Evolutionary conservation across 176 grass and related monocot species (phyloP), one percentile per base, ranked within the genome.

Genomic region (Avena atlantica): DNA sequence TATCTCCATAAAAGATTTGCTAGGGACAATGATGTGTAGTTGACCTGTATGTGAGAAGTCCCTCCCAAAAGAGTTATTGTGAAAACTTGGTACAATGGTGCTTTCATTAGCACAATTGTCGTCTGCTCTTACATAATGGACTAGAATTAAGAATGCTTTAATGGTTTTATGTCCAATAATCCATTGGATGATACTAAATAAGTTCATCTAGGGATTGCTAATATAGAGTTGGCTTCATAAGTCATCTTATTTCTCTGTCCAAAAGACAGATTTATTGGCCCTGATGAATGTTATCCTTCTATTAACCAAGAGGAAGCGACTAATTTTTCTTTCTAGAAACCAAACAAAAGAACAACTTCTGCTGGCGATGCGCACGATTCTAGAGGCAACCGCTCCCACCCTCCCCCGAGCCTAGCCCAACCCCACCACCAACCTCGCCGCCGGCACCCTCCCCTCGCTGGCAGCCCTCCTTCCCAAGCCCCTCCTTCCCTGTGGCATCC

Each of bases 121-220:
- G 53, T 25, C 52, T 52, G 16, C 6, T 24, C 70, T 13, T 74
- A 17, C 86, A 66, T 73, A 25, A 65, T 34, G 47, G 36, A 62
- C 49, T 70, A 37, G 61, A 84, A 79, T 73, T 76, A 78, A 56
- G 19, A 57, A 67, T 67, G 27, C 27, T 67, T 17, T 80, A 10
- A 74, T 62, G 25, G 5, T 82, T 47, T 52, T 34, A 25, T 70
- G 19, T 31, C 24, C 63, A 78, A 36, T 14, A 64, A 61, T 65
- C 55, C 69, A 74, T 70, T 19, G 69, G 68, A 59, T 12, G 71
- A 27, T 58, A 31, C 21, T 81, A 23, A 9, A 80, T 80, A 8
- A 51, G 24, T 8, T 87, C 68, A 73, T 79, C 4, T 73, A 12
- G 20, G 47, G 17, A 50, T 27, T 34, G 12, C 79, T 74, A 80